Base-by-base conservation (phyloP, 352 stramenopile species). In the Phytophthora meadii region DNA sequence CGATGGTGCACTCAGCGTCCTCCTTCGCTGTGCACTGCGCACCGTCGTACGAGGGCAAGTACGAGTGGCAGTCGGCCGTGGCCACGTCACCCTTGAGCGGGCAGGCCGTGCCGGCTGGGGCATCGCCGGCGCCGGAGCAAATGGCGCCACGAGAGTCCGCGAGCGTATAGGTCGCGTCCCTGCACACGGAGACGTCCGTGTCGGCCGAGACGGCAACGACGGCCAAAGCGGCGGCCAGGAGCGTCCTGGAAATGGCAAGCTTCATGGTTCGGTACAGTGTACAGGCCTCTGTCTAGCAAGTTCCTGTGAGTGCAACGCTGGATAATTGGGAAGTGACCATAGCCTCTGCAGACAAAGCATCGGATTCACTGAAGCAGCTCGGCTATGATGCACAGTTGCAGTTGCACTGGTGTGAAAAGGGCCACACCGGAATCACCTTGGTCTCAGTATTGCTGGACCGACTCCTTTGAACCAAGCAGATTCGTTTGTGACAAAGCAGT, bases 151-250 rank as follows among this genome's bases (percentile, higher is more conserved):
- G 74, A 9, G 63, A 64, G 14, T 54, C 46, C 9, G 72, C 30
- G 51, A 93, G 58, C 15, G 69, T 67, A 52, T 81, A 84, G 10
- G 72, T 84, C 11, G 76, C 72, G 39, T 84, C 76, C 27, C 71
- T 59, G 63, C 76, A 84, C 22, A 84, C 72, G 7, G 63, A 76
- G 4, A 82, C 74, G 37, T 78, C 58, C 25, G 58, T 72, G 28
- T 72, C 55, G 50, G 59, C 66, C 30, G 61, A 55, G 34, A 61
- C 51, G 27, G 47, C 39, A 1, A 47, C 61, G 47, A 65, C 46
- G 22, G 62, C 62, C n/a, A 72, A 30, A 7, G 67, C 68, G 14
- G 68, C 67, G 9, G 52, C 55, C 15, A 75, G 51, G 25, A 71
- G 51, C 39, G 55, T 56, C 51, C 39, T 70, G n/a, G 55, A 40